These are phyloP conservation scores for Eurotiales sp. DNA, from an alignment of 2,329 filamentous ascomycete species.

Conservation along the genomic window DNA sequence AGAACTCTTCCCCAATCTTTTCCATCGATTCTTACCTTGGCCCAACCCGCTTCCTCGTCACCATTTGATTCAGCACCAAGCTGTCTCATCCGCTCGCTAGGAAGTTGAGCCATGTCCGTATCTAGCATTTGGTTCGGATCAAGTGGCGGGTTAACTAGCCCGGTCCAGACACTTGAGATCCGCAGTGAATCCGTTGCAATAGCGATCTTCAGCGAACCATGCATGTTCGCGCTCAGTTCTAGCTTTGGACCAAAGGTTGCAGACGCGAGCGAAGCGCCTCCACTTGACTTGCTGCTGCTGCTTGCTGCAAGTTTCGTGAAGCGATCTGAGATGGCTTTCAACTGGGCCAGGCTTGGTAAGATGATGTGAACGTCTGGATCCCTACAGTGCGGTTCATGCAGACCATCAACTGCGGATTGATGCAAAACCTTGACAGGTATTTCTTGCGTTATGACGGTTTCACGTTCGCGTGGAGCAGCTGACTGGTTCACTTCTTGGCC, in stretches of 20 bases:
- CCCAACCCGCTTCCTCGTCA: slow-evolving; percentile 78
- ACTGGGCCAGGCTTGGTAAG: slow-evolving; percentile 77
- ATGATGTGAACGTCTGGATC: slow-evolving; percentile 94
- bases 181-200: slow-evolving; percentile 79
- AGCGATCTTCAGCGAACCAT: slow-evolving; percentile 75
- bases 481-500: slow-evolving; percentile 37
- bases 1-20: slow-evolving; percentile 93
- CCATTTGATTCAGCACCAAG: slow-evolving; percentile 50
- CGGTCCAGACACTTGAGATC: slow-evolving; percentile 81
- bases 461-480: slow-evolving; percentile 62
- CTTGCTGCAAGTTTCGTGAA: slow-evolving; percentile 77
- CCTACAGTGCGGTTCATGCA: slow-evolving; percentile 85
- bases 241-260: slow-evolving; percentile 57
- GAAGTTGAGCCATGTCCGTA: slow-evolving; percentile 67
- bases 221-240: slow-evolving; percentile 90
- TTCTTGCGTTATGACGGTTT: slow-evolving; percentile 92
- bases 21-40: slow-evolving; percentile 84
- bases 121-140: slow-evolving; percentile 72
- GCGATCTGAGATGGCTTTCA: slow-evolving; percentile 91
- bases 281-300: slow-evolving; percentile 28
- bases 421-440: slow-evolving; percentile 90
- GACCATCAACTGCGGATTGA: slow-evolving; percentile 77
- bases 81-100: slow-evolving; percentile 71
- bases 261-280: slow-evolving; percentile 24
- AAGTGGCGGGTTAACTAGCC: slow-evolving; percentile 79